Evolutionary conservation across 1,284 basidiomycete genomes (phyloP), one percentile per base, ranked within the genome.

Genomic region (Papiliotrema laurentii): DNA sequence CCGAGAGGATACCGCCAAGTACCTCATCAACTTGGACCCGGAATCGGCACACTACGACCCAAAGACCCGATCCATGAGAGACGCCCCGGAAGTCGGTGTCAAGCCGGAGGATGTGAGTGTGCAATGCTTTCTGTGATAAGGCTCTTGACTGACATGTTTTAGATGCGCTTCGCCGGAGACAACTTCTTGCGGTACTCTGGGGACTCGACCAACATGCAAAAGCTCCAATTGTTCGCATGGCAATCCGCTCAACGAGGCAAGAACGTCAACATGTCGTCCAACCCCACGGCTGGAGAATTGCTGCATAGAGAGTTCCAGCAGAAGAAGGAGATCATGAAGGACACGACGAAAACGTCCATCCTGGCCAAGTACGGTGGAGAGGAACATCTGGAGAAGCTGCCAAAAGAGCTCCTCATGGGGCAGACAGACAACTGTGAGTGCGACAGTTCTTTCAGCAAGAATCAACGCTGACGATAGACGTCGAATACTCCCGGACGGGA

Each of bases 31-130:
- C 73, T 75, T 99, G 70, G 91, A 97, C 72, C 86, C 88, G 4
- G 85, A 90, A 1, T 93, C 89, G 62, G 94, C 96, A 11, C 96
- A 98, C 78, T 99, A 99, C 69, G 96, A 99, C 68, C 96, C 96
- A 43, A 99, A 99, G 78, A 98, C 96, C 24, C 85, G 96, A 59
- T 96, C 94, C 3, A 99, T 99, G 96, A 87, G 96, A 72, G 94
- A 98, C 66, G 93, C 94, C 33, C 94, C 96, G 0, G 63, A 85
- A 14, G 83, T 82, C 60, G 82, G 84, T 58, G 77, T 89, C 28
- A 77, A 83, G 2, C 78, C 88, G 11, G 91, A 97, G 73, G 94
- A 97, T 68, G 87, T 90, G 65, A 53, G 84, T 63, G 21, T 13
- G 21, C 7, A 5, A 18, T 43, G 24, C 18, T 40, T 26, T 19